Evolutionary conservation across 1,139 yeast species (phyloP).

Genomic region (Sugiyamaella grinbergsii): DNA sequence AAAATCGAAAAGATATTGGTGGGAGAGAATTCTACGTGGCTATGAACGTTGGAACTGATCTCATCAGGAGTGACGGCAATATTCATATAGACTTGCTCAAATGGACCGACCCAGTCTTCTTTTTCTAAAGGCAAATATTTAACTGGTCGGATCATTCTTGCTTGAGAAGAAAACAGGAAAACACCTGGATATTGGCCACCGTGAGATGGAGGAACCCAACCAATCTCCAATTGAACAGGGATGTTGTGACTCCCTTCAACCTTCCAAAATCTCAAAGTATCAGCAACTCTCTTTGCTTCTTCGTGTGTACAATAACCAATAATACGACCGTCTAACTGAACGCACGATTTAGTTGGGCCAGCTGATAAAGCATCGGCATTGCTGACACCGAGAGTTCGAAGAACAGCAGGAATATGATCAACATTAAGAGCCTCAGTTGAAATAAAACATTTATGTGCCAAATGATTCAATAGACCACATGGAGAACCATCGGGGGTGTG

Average conservation of each 20-base stretch:
- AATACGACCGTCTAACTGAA: constrained; percentile 89
- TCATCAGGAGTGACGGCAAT: constrained; percentile 95
- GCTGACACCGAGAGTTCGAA: constrained; percentile 77
- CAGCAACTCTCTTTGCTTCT: constrained; percentile 84
- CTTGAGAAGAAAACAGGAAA: constrained; percentile 83
- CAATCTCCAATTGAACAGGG: constrained; percentile 87
- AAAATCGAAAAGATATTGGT: constrained; percentile 90
- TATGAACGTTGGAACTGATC: constrained; percentile 75
- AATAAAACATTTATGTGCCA: constrained; percentile 90
- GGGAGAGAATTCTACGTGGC: constrained; percentile 93
- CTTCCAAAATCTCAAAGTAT: constrained; percentile 90
- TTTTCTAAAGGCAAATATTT: constrained; percentile 83
- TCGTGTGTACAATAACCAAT: constrained; percentile 94
- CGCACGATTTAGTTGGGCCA: constrained; percentile 85
- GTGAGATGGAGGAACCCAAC: constrained; percentile 90
- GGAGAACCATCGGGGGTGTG: constrained; percentile 99
- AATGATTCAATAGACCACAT: constrained; percentile 95
- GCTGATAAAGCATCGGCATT: constrained; percentile 73
- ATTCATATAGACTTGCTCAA: constrained; percentile 96
- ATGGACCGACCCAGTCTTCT: constrained; percentile 90
- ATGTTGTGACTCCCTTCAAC: constrained; percentile 75
- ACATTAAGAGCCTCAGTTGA: constrained; percentile 78
- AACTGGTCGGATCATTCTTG: constrained; percentile 96
- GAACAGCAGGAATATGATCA: constrained; percentile 63
- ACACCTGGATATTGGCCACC: constrained; percentile 98